These are phyloP conservation scores for Cordyceps militaris DNA, from an alignment of 2,329 filamentous ascomycete species.

Conservation along the genomic window DNA sequence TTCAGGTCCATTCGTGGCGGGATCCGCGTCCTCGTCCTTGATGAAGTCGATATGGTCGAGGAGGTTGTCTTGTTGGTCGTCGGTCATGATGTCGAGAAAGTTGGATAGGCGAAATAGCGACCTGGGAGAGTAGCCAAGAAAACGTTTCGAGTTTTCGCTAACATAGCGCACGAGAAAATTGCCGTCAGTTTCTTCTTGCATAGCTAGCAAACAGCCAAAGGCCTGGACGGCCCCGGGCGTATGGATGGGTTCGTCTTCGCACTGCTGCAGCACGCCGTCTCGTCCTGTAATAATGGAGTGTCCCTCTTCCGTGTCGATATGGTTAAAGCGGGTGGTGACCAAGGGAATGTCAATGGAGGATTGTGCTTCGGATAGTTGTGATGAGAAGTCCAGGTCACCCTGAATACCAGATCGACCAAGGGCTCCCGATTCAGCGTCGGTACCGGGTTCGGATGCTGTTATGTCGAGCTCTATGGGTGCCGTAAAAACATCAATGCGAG, in stretches of 20 bases:
- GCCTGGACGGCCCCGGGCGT: slow-evolving; percentile 75
- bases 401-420: slow-evolving; percentile 7
- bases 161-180: slow-evolving; percentile 64
- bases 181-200: slow-evolving; percentile 64
- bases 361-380: slow-evolving; percentile 17
- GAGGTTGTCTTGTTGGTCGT: slow-evolving; percentile 77
- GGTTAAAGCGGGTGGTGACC: slow-evolving; percentile 69
- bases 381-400: slow-evolving; percentile 14
- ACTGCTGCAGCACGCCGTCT: slow-evolving; percentile 66
- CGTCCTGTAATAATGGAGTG: slow-evolving; percentile 78
- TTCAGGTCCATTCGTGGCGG: slow-evolving; percentile 69
- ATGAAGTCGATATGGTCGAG: slow-evolving; percentile 86
- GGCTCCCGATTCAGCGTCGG: slow-evolving; percentile 22
- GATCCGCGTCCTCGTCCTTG: slow-evolving; percentile 72
- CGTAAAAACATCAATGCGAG: slow-evolving; percentile 28
- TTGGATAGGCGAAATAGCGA: slow-evolving; percentile 67
- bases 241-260: slow-evolving; percentile 88
- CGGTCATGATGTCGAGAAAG: slow-evolving; percentile 76
- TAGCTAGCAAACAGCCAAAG: slow-evolving; percentile 69
- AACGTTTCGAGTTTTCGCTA: slow-evolving; percentile 70
- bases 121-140: slow-evolving; percentile 71
- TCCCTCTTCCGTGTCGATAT: slow-evolving; percentile 67
- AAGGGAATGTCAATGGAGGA: slow-evolving; percentile 36
- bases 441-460: slow-evolving; percentile 25
- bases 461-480: slow-evolving; percentile 29